Evolutionary conservation across 2,329 filamentous ascomycete species (phyloP), one percentile per base, ranked within the genome.

Genomic region (Aspergillus aculeatinus): DNA sequence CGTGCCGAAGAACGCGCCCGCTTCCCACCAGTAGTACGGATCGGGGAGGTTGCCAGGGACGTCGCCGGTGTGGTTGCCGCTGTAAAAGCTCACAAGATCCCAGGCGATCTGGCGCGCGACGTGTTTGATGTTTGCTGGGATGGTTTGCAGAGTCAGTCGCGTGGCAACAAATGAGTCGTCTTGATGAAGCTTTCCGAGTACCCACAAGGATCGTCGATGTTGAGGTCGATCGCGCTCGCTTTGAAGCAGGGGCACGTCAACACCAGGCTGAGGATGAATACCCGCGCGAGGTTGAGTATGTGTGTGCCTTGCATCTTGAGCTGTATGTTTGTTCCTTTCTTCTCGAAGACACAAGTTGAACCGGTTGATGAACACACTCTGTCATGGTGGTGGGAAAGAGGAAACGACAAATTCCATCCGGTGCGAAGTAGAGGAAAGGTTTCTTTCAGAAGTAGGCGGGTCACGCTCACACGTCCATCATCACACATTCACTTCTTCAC

Each of bases 21-120:
- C 87, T 76, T 89, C 87, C 89, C 86, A 92, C 82, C 82, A 85
- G 42, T 55, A 55, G 67, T 85, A 85, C n/a, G 81, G 81, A 5
- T 67, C 62, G 33, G 78, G 72, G 63, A 84, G 64, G 57, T 79
- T 77, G 44, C 81, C 81, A 3, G 80, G 78, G 14, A 77, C 75
- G 57, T 80, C 74, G 29, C 77, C 78, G n/a, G 77, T 72, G 29
- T 76, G 68, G 57, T 81, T 79, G 42, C 75, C 79, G 3, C 76
- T 78, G 66, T 84, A 84, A 61, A 81, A 82, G 25, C 70, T 75
- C 70, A 85, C 81, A 71, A 85, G 78, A 48, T 76, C 75, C 64
- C 74, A 75, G 5, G 79, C 79, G 51, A 80, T 70, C 27, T 74
- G 72, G 57, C 74, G 76, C 4, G 81, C 76, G 16, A 78, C 78